Conservation (phyloP, 1,139 yeast species). For the Magnusiomyces clavatus region DNA sequence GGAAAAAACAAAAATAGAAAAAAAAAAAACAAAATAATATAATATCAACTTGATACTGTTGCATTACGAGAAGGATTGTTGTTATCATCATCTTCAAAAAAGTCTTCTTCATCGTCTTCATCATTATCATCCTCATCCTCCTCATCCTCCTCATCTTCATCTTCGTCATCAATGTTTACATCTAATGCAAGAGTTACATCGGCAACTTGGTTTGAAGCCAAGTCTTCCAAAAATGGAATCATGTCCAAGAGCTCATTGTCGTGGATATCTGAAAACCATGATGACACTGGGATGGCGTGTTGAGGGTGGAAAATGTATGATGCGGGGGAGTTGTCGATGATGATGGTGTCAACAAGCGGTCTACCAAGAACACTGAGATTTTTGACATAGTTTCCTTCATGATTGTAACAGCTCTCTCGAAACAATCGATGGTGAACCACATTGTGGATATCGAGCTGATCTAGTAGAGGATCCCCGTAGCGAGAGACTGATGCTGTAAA, state of each 20-base stretch:
- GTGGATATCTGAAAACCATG: constrained; percentile 98
- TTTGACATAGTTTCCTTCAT: constrained; percentile 90
- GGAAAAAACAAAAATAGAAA: background rate
- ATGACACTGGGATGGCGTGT: constrained; percentile 95
- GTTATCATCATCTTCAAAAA: too few relatives aligned
- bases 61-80: too few relatives aligned
- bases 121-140: too few relatives aligned
- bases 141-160: constrained; percentile 1
- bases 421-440: constrained; percentile 86
- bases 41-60: too few relatives aligned
- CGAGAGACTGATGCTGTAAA: constrained; percentile 94
- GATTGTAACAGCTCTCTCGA: constrained; percentile 74
- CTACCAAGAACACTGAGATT: constrained; percentile 91
- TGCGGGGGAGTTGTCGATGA: constrained; percentile 95
- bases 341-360: constrained; percentile 76
- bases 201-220: constrained; percentile 56
- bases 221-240: constrained; percentile 82
- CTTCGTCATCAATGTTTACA: constrained; percentile 33
- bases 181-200: constrained; percentile 83
- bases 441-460: constrained; percentile 67
- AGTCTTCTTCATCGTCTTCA: too few relatives aligned
- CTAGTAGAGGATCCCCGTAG: constrained; percentile 91
- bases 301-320: constrained; percentile 95
- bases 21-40: background rate
- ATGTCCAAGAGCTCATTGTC: constrained; percentile 91